A percentile compares a stretch with the other conserved stretches of the same genome.
Conservation (phyloP, 352 stramenopile species). For the Phytophthora boehmeriae region DNA sequence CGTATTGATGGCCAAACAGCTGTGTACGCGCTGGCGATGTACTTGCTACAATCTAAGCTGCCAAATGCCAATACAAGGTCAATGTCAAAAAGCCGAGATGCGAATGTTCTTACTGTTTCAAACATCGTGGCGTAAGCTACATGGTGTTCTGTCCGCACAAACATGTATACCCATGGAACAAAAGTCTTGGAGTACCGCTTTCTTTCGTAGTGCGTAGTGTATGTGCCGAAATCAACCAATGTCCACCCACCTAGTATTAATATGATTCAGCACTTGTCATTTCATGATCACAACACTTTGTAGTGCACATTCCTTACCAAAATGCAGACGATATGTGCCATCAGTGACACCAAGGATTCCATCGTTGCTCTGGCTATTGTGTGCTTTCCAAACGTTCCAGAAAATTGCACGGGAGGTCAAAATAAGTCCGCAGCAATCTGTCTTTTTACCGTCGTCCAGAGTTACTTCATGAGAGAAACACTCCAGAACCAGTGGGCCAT, state of each 20-base stretch:
- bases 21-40: conserved; percentile 25
- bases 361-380: conserved; percentile 1
- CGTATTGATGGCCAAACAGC: conserved; percentile 17
- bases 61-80: conserved; percentile 15
- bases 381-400: neutral
- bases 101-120: conserved; percentile 1
- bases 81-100: conserved; percentile 16
- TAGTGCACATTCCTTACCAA: conserved; percentile 20
- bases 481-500: neutral
- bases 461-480: neutral
- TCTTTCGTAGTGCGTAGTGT: conserved; percentile 14
- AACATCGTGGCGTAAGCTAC: conserved; percentile 24
- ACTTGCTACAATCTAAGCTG: conserved; percentile 15
- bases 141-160: conserved; percentile 27
- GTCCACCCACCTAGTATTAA: conserved; percentile 27
- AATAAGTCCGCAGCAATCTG: neutral
- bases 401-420: neutral
- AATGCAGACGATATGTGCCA: conserved; percentile 25
- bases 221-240: conserved; percentile 32
- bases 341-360: conserved; percentile 11
- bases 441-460: neutral
- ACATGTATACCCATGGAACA: conserved; percentile 29
- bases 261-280: neutral
- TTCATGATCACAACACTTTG: too few species aligned
- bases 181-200: conserved; percentile 29